Base-by-base conservation (phyloP, 495 filamentous ascomycete genomes). In the Cercophora newfieldiana region DNA sequence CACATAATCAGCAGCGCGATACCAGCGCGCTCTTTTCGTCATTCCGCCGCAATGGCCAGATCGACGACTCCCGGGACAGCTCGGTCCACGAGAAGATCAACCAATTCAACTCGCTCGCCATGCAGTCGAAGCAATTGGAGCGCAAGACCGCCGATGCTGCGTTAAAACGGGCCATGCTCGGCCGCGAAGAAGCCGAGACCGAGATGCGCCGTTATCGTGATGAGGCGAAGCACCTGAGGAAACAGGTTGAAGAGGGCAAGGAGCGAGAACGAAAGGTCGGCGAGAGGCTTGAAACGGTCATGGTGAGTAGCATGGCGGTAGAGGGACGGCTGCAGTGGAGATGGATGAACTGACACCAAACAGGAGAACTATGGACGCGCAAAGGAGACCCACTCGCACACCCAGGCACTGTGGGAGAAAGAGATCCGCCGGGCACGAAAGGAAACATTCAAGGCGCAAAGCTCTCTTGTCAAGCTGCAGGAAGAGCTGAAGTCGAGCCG, bases 11-110 rank as follows among this genome's bases (percentile, higher is more conserved):
- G 75, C 87, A 91, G 73, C 80, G 81, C 61, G 78, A 81, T 19
- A 58, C 69, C 19, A 60, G 51, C 30, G 31, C 60, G 51, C 57
- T 71, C 1, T 69, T 72, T 56, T 16, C 59, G 66, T 24, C 69
- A 65, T 54, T 59, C 44, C 31, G 69, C 7, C 62, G 63, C 29
- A 48, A 55, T 22, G 68, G 47, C 61, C 71, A 67, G 22, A 19
- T 79, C 79, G 54, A 79, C 73, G 79, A 62, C 19, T 56, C 54
- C 19, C 90, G 91, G 25, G 92, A 96, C 72, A 82, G 81, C 70
- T 79, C 82, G 16, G 91, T 97, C 1, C 90, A 94, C 71, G 88
- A 91, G 29, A 95, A 94, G 76, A 92, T 96, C 69, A 89, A 87
- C 26, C 91, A 89, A 66, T 90, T 96, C 71, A 94, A 96, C 78